Base-by-base conservation (phyloP, 805 yeast genomes). In the Saccharomycopsis vini region DNA sequence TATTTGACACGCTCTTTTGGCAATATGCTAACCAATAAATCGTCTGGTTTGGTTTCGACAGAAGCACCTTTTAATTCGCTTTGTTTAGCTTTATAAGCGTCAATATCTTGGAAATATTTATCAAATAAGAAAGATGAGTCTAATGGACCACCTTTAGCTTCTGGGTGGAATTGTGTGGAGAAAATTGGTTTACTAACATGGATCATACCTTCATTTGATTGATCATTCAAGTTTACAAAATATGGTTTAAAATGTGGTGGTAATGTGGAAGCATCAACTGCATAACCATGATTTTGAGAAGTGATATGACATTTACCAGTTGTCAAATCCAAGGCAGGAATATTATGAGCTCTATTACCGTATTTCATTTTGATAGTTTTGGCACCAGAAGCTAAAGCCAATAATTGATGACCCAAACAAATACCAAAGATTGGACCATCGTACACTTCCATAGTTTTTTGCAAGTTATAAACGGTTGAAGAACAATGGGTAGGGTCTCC, bases 281-380 rank as follows among this genome's bases (percentile, higher is more conserved):
- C 98, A 60, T 87, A 92, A 50, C 98, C 98, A 62, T 94, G 98
- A 68, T 92, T 92, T 71, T 92, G 99, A 22, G 97, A 90, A 10
- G 99, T 92, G 63, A 92, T 94, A 65, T 92, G 95, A 63, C 97
- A 90, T 61, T 83, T 81, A 46, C 97, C 97, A 26, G 95, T 83
- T 43, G 79, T 69, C 56, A 89, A 64, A 62, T 90, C 95, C 61
- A 89, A 73, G 12, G 95, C 94, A 46, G 99, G 98, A 52, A 94
- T 94, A 63, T 92, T 92, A 68, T 94, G 98, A 22, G 97, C 99
- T 68, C 98, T 82, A 74, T 92, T 92, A 67, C 99, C 99, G 62
- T 89, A 92, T 66, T 87, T 89, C 74, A 92, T 72, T 67, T 94
- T 92, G 58, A 81, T 62, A 39, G 98, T 92, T 58, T 79, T 79